Evolutionary conservation across 2,329 filamentous ascomycete genomes (phyloP).

Genomic region (Penicillium olsonii): DNA sequence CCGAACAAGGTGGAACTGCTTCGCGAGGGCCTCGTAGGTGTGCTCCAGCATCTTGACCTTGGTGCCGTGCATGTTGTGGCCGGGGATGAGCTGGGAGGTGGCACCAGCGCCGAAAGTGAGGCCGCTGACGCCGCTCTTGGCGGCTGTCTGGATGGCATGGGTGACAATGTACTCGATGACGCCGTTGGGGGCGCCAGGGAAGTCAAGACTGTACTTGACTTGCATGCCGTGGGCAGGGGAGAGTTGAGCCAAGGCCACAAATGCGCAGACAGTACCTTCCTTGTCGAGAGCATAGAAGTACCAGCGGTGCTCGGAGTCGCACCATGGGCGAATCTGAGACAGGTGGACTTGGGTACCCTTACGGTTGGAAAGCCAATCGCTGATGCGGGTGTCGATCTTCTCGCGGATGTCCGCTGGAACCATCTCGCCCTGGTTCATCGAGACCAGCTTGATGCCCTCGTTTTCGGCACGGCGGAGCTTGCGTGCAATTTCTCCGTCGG

Average conservation of each 20-base stretch:
- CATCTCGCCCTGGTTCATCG: constrained; percentile 66
- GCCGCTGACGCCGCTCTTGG: constrained; percentile 59
- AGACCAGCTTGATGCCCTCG: constrained; percentile 78
- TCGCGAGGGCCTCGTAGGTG: constrained; percentile 78
- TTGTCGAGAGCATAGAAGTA: constrained; percentile 80
- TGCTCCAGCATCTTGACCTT: constrained; percentile 78
- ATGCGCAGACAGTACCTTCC: constrained; percentile 69
- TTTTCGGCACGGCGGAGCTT: constrained; percentile 80
- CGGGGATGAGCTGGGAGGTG: constrained; percentile 70
- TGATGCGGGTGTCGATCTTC: constrained; percentile 71
- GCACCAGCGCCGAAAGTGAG: constrained; percentile 90
- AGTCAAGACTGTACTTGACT: constrained; percentile 94
- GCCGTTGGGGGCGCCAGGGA: constrained; percentile 81
- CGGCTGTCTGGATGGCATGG: constrained; percentile 65
- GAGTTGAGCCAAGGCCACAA: constrained; percentile 82
- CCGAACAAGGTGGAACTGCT: constrained; percentile 76
- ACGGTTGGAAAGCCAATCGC: constrained; percentile 76
- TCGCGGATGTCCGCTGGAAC: constrained; percentile 66
- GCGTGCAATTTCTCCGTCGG: constrained; percentile 66
- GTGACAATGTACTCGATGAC: constrained; percentile 83
- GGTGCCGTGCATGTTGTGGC: constrained; percentile 77
- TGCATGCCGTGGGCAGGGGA: constrained; percentile 83
- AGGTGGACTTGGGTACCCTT: constrained; percentile 87
- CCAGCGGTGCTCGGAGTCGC: constrained; percentile 77
- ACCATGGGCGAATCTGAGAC: constrained; percentile 86